A percentile compares a stretch with the other conserved stretches of the same genome.
These are phyloP conservation scores for Trichophaea hybrida DNA, from an alignment of 2,329 filamentous ascomycete species.

Conservation along the genomic window DNA sequence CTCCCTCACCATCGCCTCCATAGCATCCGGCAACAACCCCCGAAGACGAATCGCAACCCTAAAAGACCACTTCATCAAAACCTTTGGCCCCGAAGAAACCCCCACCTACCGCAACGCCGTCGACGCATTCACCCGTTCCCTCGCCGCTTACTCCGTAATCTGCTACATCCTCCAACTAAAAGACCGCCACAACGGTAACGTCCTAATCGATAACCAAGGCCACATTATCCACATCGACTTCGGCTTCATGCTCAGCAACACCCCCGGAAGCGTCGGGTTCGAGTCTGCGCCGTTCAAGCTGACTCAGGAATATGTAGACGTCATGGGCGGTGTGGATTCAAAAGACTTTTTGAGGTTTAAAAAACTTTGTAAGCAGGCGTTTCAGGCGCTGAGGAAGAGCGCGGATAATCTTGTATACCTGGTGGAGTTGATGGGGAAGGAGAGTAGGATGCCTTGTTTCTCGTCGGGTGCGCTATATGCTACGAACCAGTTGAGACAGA, in stretches of 20 bases:
- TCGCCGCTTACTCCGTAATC: constrained; percentile 74
- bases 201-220: constrained; percentile 70
- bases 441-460: constrained; percentile 76
- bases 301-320: constrained; percentile 73
- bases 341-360: constrained; percentile 63
- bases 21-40: constrained; percentile 58
- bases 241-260: constrained; percentile 80
- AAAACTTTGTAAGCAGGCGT: constrained; percentile 64
- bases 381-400: constrained; percentile 63
- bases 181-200: constrained; percentile 74
- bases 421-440: constrained; percentile 69
- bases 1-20: constrained; percentile 59
- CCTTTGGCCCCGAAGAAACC: constrained; percentile 56
- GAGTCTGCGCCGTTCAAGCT: constrained; percentile 79
- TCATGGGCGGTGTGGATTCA: constrained; percentile 58
- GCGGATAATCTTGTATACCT: constrained; percentile 70
- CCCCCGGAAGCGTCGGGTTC: constrained; percentile 68
- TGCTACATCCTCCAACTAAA: constrained; percentile 74
- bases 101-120: constrained; percentile 57
- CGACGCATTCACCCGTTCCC: constrained; percentile 64
- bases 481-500: constrained; percentile 52
- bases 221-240: constrained; percentile 85
- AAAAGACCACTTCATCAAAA: constrained; percentile 65
- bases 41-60: constrained; percentile 63
- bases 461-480: constrained; percentile 57